These are phyloP conservation scores for Sechiopsis laciniata DNA, from an alignment of 306 rosid species.

Conservation along the genomic window DNA sequence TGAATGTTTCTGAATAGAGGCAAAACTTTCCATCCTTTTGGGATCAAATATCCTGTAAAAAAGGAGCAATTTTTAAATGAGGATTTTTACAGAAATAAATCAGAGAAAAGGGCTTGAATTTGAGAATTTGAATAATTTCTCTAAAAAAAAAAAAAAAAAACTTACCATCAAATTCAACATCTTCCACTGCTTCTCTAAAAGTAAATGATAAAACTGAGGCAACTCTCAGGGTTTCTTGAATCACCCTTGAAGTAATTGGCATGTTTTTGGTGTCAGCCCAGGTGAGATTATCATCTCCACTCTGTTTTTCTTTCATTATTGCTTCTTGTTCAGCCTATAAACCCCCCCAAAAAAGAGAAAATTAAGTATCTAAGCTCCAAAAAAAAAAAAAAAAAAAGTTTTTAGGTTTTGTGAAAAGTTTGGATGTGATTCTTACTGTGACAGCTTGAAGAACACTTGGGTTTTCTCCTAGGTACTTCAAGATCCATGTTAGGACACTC, in stretches of 20 bases:
- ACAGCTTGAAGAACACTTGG: conserved; percentile 72
- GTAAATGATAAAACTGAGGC: conserved; percentile 90
- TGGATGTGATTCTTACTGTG: conserved; percentile 47
- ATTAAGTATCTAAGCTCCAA: background rate
- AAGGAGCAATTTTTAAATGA: conserved; percentile 16
- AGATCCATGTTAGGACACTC: conserved; percentile 85
- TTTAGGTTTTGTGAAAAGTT: background rate
- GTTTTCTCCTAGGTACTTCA: conserved; percentile 81
- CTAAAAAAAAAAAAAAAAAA: background rate
- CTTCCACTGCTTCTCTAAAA: conserved; percentile 90
- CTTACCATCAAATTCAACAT: conserved; percentile 81
- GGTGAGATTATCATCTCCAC: conserved; percentile 42
- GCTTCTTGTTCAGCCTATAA: conserved; percentile 72
- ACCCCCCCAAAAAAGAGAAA: background rate
- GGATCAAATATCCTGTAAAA: conserved; percentile 65
- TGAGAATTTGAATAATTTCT: background rate
- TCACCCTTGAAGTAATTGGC: conserved; percentile 77
- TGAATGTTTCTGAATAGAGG: conserved; percentile 95
- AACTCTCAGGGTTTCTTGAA: conserved; percentile 86
- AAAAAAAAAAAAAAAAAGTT: too few relatives aligned
- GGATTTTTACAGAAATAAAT: conserved; percentile 21
- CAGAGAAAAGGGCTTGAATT: background rate
- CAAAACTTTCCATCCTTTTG: conserved; percentile 95
- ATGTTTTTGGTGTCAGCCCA: conserved; percentile 83
- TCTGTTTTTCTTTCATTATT: conserved; percentile 42